Base-by-base conservation (phyloP, 345 rosid species). In the Eucalyptus cloeziana region DNA sequence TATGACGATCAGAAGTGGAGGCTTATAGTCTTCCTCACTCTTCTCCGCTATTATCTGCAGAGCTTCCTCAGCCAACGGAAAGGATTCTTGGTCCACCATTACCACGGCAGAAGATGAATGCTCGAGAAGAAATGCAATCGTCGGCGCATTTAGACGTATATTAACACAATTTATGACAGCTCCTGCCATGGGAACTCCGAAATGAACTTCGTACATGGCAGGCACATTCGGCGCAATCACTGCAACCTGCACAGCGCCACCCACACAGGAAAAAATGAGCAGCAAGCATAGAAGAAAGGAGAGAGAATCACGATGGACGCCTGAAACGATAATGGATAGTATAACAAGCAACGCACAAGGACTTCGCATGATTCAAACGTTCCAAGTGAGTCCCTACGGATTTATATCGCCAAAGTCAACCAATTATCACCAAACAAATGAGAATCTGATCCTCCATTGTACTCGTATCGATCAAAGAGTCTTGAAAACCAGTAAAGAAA, bases 121-220 rank as follows among this genome's bases (percentile, higher is more conserved):
- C 30, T 95, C 92, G 22, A 97, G 94, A 93, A 97, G 97, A 90
- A 98, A 98, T 88, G 99, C 99, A 33, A 95, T 71, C 2, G 97
- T 90, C 5, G 91, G 13, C 15, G 98, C 97, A 93, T 98, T 98
- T 85, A 98, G 94, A 51, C 99, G 99, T 89, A 94, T 94, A 88
- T 98, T 98, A 54, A 98, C 94, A 43, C 89, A 37, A 90, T 98
- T 98, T 88, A 98, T 49, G 45, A 95, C 99, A 43, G 99, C 97
- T 89, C 99, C 99, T 54, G 95, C 89, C 99, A 98, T 97, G 81
- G 99, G 99, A 92, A 96, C 93, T 91, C 97, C 99, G 87, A 96
- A 97, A 91, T 97, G 99, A 88, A 98, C 95, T 95, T 98, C 99
- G 50, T 92, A 98, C 88, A 93, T 90, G 27, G 99, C 97, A 58